Evolutionary conservation across 2,329 filamentous ascomycete genomes (phyloP).

Genomic region (Monilinia polystroma): DNA sequence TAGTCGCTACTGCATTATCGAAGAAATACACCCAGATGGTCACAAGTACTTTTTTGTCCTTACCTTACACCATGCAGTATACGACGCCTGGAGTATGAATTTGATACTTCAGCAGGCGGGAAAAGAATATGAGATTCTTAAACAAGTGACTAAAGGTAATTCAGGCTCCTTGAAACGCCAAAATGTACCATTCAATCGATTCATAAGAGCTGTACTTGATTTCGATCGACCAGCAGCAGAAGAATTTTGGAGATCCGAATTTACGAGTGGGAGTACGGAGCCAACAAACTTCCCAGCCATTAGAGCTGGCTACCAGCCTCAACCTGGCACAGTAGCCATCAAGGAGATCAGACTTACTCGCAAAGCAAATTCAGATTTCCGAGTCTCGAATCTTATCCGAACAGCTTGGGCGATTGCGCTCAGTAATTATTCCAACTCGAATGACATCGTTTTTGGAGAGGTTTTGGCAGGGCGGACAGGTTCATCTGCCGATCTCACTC

Average conservation of each 20-base stretch:
- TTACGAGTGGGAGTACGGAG: constrained; percentile 46
- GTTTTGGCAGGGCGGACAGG: constrained; percentile 46
- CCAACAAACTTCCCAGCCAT: constrained; percentile 46
- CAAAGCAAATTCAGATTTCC: constrained; percentile 22
- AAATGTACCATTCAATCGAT: constrained; percentile 40
- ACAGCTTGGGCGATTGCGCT: constrained; percentile 45
- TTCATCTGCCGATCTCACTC: constrained; percentile 43
- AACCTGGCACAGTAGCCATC: neutral
- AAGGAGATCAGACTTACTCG: neutral
- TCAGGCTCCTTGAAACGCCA: constrained; percentile 33
- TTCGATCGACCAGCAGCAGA: constrained; percentile 44
- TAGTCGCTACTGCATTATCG: constrained; percentile 9
- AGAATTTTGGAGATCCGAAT: constrained; percentile 48
- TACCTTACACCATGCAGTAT: constrained; percentile 56
- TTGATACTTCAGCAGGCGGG: constrained; percentile 39
- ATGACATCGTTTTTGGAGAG: constrained; percentile 47
- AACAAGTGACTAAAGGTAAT: constrained; percentile 29
- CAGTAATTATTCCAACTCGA: constrained; percentile 42
- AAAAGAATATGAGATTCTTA: constrained; percentile 24
- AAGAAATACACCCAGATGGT: constrained; percentile 26
- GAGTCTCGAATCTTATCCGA: constrained; percentile 30
- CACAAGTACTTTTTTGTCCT: constrained; percentile 46
- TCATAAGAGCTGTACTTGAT: constrained; percentile 48
- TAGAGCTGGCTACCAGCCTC: neutral
- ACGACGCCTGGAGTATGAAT: constrained; percentile 55